A percentile compares a stretch with the other conserved stretches of the same genome.
Evolutionary conservation across 768 basidiomycete species (phyloP).

Genomic region (Chalciporus sphaerocephalus): DNA sequence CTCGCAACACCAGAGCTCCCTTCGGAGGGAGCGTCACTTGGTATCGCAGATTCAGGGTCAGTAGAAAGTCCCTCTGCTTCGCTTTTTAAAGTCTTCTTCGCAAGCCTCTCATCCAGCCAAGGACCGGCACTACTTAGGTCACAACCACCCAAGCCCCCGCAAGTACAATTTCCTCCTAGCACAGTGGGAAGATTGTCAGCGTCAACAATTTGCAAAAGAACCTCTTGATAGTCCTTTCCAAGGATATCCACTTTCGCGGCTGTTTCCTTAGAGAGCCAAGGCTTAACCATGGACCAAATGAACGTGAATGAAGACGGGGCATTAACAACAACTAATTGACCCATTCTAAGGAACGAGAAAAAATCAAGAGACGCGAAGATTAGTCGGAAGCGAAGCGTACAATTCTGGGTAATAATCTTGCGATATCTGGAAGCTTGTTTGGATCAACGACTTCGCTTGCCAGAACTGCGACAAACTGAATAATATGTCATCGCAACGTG

Average conservation of each 20-base stretch:
- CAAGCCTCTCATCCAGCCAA: slow-evolving; percentile 57
- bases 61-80: background rate
- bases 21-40: slow-evolving; percentile 1
- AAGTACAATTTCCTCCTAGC: slow-evolving; percentile 66
- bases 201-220: slow-evolving; percentile 56
- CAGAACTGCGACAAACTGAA: slow-evolving; percentile 64
- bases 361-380: background rate
- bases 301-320: slow-evolving; percentile 68
- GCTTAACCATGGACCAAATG: slow-evolving; percentile 66
- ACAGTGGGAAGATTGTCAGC: slow-evolving; percentile 56
- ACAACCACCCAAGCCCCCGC: slow-evolving; percentile 53
- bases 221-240: slow-evolving; percentile 54
- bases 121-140: slow-evolving; percentile 62
- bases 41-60: background rate
- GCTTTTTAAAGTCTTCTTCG: slow-evolving; percentile 11
- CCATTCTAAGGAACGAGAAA: slow-evolving; percentile 49
- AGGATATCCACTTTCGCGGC: slow-evolving; percentile 63
- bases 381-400: slow-evolving; percentile 36
- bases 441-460: slow-evolving; percentile 66
- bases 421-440: slow-evolving; percentile 64
- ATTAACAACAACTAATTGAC: slow-evolving; percentile 65
- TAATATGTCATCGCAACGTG: background rate
- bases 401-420: slow-evolving; percentile 79
- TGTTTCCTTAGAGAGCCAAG: slow-evolving; percentile 73
- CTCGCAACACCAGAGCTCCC: slow-evolving; percentile 4